Conservation (phyloP, 768 basidiomycete genomes). For the Rhizopogon vinicolor region DNA sequence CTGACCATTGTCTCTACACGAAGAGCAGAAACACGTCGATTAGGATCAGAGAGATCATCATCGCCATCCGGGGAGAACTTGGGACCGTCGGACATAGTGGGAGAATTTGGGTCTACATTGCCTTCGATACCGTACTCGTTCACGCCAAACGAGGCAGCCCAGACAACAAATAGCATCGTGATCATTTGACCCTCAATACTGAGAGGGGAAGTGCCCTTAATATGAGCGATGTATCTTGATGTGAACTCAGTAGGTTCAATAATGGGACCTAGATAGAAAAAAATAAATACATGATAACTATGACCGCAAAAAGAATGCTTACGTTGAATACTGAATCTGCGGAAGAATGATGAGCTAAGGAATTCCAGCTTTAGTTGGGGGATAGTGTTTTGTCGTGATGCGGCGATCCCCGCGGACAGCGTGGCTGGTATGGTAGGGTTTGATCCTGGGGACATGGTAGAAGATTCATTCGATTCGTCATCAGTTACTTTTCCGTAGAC, state of each 20-base stretch:
- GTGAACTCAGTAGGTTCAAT: constrained; percentile 79
- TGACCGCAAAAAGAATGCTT: constrained; percentile 21
- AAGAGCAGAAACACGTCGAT: constrained; percentile 43
- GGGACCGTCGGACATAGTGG: constrained; percentile 2
- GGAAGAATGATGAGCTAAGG: constrained; percentile 82
- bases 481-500: constrained; percentile 70
- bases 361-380: constrained; percentile 75
- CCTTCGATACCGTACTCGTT: constrained; percentile 69
- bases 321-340: constrained; percentile 84
- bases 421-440: constrained; percentile 11
- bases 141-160: constrained; percentile 88
- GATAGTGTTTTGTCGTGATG: constrained; percentile 39
- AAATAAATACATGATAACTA: constrained; percentile 5
- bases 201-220: constrained; percentile 56
- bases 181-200: constrained; percentile 74
- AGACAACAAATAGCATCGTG: constrained; percentile 75
- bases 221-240: constrained; percentile 63
- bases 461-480: constrained; percentile 28
- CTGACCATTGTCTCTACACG: constrained; percentile 65
- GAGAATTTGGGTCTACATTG: constrained; percentile 7
- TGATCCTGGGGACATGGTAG: constrained; percentile 15
- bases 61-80: constrained; percentile 14
- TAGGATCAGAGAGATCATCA: constrained; percentile 28
- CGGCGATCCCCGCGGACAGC: constrained; percentile 3
- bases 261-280: constrained; percentile 61